Conservation (phyloP, 202 grass and related monocot species). For the Schoenoplectus triqueter region DNA sequence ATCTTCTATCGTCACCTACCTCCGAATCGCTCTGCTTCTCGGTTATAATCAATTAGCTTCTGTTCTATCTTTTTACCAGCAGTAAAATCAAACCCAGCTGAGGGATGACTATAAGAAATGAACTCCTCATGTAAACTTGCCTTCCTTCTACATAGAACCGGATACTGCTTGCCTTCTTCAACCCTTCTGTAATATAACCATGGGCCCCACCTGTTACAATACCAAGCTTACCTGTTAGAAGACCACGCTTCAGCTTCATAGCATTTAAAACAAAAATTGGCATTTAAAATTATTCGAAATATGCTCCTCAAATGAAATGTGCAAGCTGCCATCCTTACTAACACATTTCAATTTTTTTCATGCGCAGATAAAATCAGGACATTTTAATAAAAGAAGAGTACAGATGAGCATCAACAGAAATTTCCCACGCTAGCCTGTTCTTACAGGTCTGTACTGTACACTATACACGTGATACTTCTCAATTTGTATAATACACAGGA, state of each 20-base stretch:
- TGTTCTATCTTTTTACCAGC: constrained; percentile 90
- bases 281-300: background rate
- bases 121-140: constrained; percentile 72
- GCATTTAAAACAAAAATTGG: background rate
- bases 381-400: background rate
- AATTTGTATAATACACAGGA: background rate
- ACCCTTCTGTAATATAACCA: constrained; percentile 89
- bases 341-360: background rate
- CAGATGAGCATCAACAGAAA: background rate
- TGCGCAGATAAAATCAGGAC: background rate
- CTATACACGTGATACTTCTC: background rate
- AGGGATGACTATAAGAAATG: constrained; percentile 80
- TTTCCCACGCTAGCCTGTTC: background rate
- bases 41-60: constrained; percentile 90
- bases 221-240: constrained; percentile 35
- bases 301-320: background rate
- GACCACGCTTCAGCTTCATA: background rate
- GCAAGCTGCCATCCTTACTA: background rate
- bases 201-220: constrained; percentile 55
- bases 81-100: constrained; percentile 81
- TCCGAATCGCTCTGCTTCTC: constrained; percentile 86
- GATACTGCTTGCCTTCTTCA: constrained; percentile 92
- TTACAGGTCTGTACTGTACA: background rate
- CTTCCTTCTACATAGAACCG: constrained; percentile 72
- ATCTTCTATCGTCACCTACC: constrained; percentile 44